Evolutionary conservation across 768 basidiomycete genomes (phyloP).

Genomic region (Suillus subluteus): DNA sequence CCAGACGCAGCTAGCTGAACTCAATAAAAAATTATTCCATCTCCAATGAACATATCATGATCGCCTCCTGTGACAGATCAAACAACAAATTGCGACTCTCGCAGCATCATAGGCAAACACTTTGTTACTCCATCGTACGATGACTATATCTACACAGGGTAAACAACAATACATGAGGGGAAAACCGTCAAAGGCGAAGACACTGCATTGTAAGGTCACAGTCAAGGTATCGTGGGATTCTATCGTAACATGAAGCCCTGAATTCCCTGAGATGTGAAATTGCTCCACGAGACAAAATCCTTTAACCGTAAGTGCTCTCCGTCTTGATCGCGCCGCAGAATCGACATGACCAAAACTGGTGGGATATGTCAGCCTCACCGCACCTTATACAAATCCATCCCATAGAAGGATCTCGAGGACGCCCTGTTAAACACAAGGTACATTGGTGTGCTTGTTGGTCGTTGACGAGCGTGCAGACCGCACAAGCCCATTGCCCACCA

Average conservation of each 20-base stretch:
- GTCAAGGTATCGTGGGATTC: neutral
- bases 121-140: neutral
- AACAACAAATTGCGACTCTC: neutral
- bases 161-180: neutral
- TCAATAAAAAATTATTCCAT: neutral
- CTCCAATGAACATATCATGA: neutral
- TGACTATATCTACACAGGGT: neutral
- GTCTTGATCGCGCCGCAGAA: constrained; percentile 72
- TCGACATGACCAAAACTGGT: constrained; percentile 74
- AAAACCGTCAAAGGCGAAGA: neutral
- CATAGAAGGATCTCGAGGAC: constrained; percentile 38
- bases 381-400: constrained; percentile 74
- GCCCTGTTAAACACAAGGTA: constrained; percentile 54
- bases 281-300: neutral
- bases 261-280: neutral
- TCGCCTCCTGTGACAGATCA: too few species aligned
- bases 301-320: constrained; percentile 20
- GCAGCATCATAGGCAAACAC: neutral
- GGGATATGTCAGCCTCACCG: constrained; percentile 61
- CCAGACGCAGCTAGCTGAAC: neutral
- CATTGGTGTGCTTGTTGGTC: constrained; percentile 52
- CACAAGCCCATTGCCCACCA: constrained; percentile 52
- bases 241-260: neutral
- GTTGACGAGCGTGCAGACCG: constrained; percentile 72
- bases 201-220: neutral